Conservation (phyloP, 371 early-diverging fungal species). For the Gilbertella persicaria region DNA sequence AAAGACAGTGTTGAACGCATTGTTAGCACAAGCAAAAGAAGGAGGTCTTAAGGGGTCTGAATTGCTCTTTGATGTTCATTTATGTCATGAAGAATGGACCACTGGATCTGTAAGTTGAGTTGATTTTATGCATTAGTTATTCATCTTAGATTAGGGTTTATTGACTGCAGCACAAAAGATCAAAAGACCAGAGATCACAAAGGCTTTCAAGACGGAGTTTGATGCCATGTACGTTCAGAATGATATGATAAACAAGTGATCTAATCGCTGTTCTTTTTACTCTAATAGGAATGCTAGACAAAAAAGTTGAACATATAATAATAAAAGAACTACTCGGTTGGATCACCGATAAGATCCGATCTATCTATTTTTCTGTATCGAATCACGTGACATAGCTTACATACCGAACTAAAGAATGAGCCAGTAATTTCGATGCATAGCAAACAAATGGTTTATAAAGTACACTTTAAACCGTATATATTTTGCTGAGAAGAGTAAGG, state of each 20-base stretch:
- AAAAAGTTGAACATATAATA: neutral
- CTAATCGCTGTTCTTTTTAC: neutral
- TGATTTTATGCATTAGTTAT: neutral
- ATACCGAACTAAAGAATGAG: too few relatives aligned
- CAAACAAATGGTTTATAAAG: too few relatives aligned
- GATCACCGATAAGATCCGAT: too few relatives aligned
- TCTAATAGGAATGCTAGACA: slow-evolving; percentile 2
- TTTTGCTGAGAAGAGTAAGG: too few relatives aligned
- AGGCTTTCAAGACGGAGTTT: slow-evolving; percentile 60
- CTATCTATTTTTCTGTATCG: too few relatives aligned
- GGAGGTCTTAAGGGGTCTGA: slow-evolving; percentile 74
- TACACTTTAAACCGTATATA: too few relatives aligned
- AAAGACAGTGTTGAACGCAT: slow-evolving; percentile 20
- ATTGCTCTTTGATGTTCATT: slow-evolving; percentile 59
- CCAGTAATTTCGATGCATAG: too few relatives aligned
- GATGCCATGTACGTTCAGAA: slow-evolving; percentile 57
- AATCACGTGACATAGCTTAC: too few relatives aligned
- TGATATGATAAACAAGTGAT: too few relatives aligned
- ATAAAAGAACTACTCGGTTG: too few relatives aligned
- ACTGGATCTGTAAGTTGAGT: slow-evolving; percentile 66
- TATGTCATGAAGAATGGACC: slow-evolving; percentile 82
- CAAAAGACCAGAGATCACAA: slow-evolving; percentile 76
- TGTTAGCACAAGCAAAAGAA: slow-evolving; percentile 52
- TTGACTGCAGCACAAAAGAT: slow-evolving; percentile 92
- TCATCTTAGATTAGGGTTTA: slow-evolving; percentile 29